These are phyloP conservation scores for Emericellopsis cladophorae DNA, from an alignment of 2,329 filamentous ascomycete genomes.

Conservation along the genomic window DNA sequence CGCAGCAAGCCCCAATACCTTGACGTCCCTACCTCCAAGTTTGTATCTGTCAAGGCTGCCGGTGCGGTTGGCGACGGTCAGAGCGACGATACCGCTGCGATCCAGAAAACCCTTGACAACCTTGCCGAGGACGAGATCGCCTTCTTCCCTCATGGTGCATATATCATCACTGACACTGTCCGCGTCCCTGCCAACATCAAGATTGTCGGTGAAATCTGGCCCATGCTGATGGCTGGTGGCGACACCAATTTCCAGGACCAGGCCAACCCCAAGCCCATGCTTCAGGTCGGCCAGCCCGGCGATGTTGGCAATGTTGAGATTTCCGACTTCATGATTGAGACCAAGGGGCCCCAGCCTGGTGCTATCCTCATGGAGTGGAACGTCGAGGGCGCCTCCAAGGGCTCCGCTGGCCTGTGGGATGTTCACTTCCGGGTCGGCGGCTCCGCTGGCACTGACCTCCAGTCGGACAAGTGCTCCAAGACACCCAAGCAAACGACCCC, in stretches of 20 bases:
- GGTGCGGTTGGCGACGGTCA: conserved; percentile 81
- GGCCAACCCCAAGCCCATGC: conserved; percentile 67
- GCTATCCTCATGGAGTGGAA: conserved; percentile 60
- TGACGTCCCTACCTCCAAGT: conserved; percentile 48
- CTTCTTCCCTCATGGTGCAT: conserved; percentile 66
- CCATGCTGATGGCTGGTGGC: conserved; percentile 75
- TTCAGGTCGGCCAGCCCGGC: conserved; percentile 69
- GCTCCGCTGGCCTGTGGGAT: conserved; percentile 78
- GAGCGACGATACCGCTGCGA: conserved; percentile 76
- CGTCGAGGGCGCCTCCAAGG: conserved; percentile 26
- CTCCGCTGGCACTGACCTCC: conserved; percentile 69
- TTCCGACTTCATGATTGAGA: conserved; percentile 76
- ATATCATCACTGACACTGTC: conserved; percentile 58
- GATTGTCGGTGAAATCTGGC: conserved; percentile 87
- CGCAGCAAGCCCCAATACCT: conserved; percentile 86
- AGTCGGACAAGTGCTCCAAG: conserved; percentile 70
- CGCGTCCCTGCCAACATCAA: conserved; percentile 66
- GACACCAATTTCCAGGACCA: conserved; percentile 57
- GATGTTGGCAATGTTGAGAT: conserved; percentile 77
- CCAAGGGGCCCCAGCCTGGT: conserved; percentile 69
- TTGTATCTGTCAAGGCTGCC: conserved; percentile 69
- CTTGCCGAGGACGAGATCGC: conserved; percentile 52
- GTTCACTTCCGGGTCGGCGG: conserved; percentile 92
- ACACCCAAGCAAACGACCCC: conserved; percentile 49
- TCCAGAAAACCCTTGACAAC: conserved; percentile 66